Evolutionary conservation across 2,329 filamentous ascomycete species (phyloP).

Genomic region (Colletotrichum shisoi): DNA sequence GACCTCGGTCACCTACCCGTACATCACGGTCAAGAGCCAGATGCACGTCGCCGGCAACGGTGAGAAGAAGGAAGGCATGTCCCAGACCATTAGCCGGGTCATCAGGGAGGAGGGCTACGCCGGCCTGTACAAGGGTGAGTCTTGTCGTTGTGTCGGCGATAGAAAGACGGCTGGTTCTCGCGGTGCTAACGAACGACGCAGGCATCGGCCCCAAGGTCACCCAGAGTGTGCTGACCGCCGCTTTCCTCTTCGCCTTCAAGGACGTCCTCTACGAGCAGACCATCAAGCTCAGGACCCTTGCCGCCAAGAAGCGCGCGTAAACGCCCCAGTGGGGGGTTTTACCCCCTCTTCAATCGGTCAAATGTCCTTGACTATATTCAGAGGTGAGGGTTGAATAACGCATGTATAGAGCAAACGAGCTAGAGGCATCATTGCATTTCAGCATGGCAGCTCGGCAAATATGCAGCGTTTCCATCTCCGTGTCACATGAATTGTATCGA

Average conservation of each 20-base stretch:
- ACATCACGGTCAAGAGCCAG: constrained; percentile 97
- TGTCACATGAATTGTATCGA: constrained; percentile 22
- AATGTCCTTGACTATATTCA: background rate
- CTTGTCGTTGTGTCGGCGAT: background rate
- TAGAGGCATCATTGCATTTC: constrained; percentile 16
- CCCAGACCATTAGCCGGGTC: constrained; percentile 78
- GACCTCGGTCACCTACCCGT: constrained; percentile 93
- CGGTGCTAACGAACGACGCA: constrained; percentile 50
- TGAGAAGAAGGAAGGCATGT: constrained; percentile 81
- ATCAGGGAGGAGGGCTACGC: constrained; percentile 88
- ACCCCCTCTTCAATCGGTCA: constrained; percentile 42
- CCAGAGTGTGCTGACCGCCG: constrained; percentile 94
- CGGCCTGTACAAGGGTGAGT: constrained; percentile 82
- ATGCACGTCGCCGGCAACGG: constrained; percentile 89
- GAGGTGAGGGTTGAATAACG: constrained; percentile 16
- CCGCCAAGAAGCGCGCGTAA: constrained; percentile 51
- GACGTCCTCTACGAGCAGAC: constrained; percentile 91
- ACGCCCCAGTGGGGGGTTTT: background rate
- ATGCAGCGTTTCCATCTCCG: constrained; percentile 2
- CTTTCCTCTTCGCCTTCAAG: constrained; percentile 97
- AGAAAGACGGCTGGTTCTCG: background rate
- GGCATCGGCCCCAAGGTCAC: constrained; percentile 96
- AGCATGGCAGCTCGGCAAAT: constrained; percentile 28
- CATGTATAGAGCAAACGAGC: constrained; percentile 32
- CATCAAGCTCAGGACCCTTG: constrained; percentile 66